Base-by-base conservation (phyloP, 1,284 basidiomycete species). In the Albatrellus sp. region DNA sequence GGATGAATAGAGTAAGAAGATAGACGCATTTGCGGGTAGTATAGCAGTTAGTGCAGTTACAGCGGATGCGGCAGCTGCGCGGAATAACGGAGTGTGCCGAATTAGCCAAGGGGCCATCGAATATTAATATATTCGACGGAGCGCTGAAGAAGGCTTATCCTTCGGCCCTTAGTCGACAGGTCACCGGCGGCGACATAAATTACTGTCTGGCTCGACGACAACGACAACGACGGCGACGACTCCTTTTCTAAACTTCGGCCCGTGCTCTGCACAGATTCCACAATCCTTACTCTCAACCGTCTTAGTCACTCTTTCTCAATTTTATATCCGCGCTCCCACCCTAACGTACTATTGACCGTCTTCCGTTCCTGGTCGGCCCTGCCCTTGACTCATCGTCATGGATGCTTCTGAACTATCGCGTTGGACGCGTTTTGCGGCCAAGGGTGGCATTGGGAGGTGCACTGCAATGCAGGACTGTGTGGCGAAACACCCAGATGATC, bases 361-460 rank as follows among this genome's bases (percentile, higher is more conserved):
- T n/a, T 36, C 35, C 35, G 38, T 19, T 39, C 24, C 24, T 16
- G n/a, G 38, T 8, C 14, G 7, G 34, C 13, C 29, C 4, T 33
- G 13, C 28, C 28, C 42, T 16, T 24, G 24, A 7, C 24, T 7
- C 24, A 3, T 24, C 24, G 41, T 47, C 9, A 84, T 88, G 79
- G 81, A 87, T 54, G 74, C 79, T 17, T 61, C 67, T 35, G 81
- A 87, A 47, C 71, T 89, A 37, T 74, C 79, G 12, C 67, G 84
- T 39, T 89, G 85, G 86, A 82, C 79, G 7, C 69, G 86, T 39
- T 88, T 89, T 57, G 86, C 83, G 1, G 72, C 67, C 3, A 87
- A 87, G 56, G 86, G 87, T 0, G 87, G 85, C 12, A 86, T 90
- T 42, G 86, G 86, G 2, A 79, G 67, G 52, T 84, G 83, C 50